A percentile compares a stretch with the other conserved stretches of the same genome.
These are phyloP conservation scores for Dissophora globulifera DNA, from an alignment of 192 early-diverging fungal species.

Conservation along the genomic window DNA sequence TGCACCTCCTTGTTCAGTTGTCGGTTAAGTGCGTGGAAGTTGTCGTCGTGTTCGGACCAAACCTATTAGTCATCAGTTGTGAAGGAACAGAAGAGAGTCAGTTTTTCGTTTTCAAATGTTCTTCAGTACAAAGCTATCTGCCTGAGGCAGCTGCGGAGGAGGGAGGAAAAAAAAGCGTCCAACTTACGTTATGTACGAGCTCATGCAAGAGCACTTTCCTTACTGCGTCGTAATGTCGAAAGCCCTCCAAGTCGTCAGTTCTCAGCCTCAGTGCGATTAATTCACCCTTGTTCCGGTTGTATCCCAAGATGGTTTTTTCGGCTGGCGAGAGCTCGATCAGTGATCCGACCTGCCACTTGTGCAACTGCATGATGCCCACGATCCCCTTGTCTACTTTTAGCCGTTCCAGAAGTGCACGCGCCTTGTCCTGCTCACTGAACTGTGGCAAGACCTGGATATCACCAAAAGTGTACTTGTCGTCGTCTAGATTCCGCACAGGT, in stretches of 20 bases:
- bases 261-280: conserved; percentile 80
- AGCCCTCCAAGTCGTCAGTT: conserved; percentile 81
- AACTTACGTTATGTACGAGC: conserved; percentile 76
- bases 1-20: conserved; percentile 76
- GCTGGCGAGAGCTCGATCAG: conserved; percentile 77
- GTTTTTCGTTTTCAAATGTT: no score
- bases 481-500: conserved; percentile 27
- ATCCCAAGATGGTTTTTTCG: conserved; percentile 76
- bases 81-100: background rate
- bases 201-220: conserved; percentile 82
- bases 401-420: conserved; percentile 68
- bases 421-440: conserved; percentile 63
- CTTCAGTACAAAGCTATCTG: no score
- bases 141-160: no score
- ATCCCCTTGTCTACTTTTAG: conserved; percentile 75
- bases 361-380: conserved; percentile 62
- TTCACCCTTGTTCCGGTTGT: conserved; percentile 75
- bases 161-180: no score
- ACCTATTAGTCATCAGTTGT: conserved; percentile 33
- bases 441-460: conserved; percentile 65
- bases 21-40: conserved; percentile 78
- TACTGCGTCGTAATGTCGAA: conserved; percentile 75
- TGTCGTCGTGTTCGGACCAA: conserved; percentile 74
- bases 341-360: conserved; percentile 73
- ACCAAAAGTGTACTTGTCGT: conserved; percentile 69